phyloP scores from a whole-genome alignment of 805 yeast genomes.

The Metschnikowia baotianmanensis region DNA sequence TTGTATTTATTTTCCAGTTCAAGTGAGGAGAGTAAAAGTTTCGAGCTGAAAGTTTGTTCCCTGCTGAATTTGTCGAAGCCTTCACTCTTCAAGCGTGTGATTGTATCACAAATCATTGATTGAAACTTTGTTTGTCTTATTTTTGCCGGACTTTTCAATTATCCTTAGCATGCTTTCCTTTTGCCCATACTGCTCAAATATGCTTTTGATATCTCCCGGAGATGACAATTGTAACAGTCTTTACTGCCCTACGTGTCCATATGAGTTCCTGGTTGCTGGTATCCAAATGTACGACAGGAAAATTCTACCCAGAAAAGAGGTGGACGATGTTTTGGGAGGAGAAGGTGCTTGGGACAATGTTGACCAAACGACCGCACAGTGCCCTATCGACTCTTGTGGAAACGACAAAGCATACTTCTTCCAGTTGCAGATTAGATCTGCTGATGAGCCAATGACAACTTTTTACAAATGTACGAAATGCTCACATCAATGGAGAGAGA shows the following conservation, averaged over 20 bases:
- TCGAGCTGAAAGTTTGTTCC: too few species aligned
- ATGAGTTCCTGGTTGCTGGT: slow-evolving; percentile 84
- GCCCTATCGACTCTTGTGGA: slow-evolving; percentile 86
- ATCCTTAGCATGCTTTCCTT: slow-evolving; percentile 70
- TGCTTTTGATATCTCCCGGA: slow-evolving; percentile 67
- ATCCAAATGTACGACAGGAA: slow-evolving; percentile 84
- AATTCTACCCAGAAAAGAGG: slow-evolving; percentile 78
- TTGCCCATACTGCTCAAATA: slow-evolving; percentile 92
- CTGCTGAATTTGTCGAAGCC: too few species aligned
- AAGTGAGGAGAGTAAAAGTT: too few species aligned
- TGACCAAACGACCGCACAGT: slow-evolving; percentile 90
- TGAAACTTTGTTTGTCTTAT: background rate
- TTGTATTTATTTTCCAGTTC: background rate
- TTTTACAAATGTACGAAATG: slow-evolving; percentile 94
- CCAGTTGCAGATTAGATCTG: slow-evolving; percentile 94
- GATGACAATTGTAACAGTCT: slow-evolving; percentile 62
- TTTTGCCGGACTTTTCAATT: background rate
- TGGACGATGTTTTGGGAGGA: slow-evolving; percentile 95
- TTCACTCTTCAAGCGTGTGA: too few species aligned
- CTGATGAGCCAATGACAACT: slow-evolving; percentile 99
- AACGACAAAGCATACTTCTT: slow-evolving; percentile 92
- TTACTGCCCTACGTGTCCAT: slow-evolving; percentile 93
- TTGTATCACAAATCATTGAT: too few species aligned
- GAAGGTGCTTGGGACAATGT: slow-evolving; percentile 99
- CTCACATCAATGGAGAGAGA: slow-evolving; percentile 96